Conservation (phyloP, 257 asterid genomes). For the Scutellaria minor region DNA sequence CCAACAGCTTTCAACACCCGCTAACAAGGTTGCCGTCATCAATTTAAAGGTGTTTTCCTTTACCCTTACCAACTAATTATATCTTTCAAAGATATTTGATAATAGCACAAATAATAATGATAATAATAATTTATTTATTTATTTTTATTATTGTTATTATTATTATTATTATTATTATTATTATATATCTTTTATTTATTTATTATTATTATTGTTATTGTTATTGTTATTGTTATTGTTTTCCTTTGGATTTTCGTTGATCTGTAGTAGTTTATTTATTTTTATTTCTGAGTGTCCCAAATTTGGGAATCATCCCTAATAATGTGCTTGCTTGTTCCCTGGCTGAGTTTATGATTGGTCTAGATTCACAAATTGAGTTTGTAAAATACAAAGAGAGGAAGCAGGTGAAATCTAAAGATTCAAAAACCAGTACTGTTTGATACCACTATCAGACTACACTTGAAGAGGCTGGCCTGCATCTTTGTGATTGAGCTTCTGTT, state of each 20-base stretch:
- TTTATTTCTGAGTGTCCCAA: not conserved
- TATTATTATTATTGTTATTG: no score
- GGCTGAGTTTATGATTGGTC: constrained; percentile 26
- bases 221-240: not conserved
- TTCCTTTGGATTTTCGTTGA: constrained; percentile 23
- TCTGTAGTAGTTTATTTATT: constrained; percentile 31
- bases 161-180: not conserved
- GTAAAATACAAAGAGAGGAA: not conserved
- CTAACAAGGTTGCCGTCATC: constrained; percentile 79
- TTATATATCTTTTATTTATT: no score
- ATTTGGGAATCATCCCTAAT: not conserved
- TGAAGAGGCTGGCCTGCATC: constrained; percentile 20
- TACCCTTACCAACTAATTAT: constrained; percentile 24
- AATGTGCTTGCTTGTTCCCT: constrained; percentile 15
- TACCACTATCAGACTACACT: not conserved
- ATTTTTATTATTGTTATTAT: no score
- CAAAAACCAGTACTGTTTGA: not conserved
- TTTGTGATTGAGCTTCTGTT: constrained; percentile 24
- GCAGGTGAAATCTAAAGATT: constrained; percentile 7
- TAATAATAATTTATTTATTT: no score
- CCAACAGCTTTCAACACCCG: constrained; percentile 71
- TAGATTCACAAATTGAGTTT: constrained; percentile 5
- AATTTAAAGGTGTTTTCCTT: constrained; percentile 64
- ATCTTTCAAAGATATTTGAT: not conserved
- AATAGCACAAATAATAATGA: not conserved